phyloP scores from a whole-genome alignment of 106 monocot species.

The Dendrobium chrysotoxum region DNA sequence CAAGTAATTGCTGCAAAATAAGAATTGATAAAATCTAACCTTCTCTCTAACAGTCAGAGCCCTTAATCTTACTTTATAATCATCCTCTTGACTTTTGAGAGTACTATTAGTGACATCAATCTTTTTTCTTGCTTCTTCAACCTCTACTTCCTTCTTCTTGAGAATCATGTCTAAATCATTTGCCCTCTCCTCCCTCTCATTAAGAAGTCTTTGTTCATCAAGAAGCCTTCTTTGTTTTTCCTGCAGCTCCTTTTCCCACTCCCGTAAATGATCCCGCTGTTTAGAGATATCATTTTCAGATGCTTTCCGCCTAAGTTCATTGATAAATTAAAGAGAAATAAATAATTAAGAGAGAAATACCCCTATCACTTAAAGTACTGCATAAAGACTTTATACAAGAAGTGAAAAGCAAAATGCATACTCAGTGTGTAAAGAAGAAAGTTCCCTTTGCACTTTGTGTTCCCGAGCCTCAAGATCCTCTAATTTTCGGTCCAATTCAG shows the following conservation, averaged over 20 bases:
- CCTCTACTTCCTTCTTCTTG: slow-evolving; percentile 60
- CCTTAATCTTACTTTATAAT: slow-evolving; percentile 40
- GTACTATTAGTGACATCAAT: slow-evolving; percentile 31
- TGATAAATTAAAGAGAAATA: neutral
- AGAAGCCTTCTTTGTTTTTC: slow-evolving; percentile 81
- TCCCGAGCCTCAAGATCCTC: slow-evolving; percentile 66
- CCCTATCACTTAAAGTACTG: neutral
- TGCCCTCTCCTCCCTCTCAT: slow-evolving; percentile 68
- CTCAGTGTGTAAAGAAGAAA: slow-evolving; percentile 54
- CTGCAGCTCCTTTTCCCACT: slow-evolving; percentile 77
- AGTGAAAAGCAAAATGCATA: slow-evolving; percentile 23
- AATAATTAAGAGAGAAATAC: neutral
- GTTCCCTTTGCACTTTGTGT: slow-evolving; percentile 60
- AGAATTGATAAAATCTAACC: slow-evolving; percentile 32
- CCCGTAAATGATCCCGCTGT: slow-evolving; percentile 56
- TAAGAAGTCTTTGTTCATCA: slow-evolving; percentile 72
- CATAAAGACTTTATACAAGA: neutral
- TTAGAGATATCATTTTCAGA: slow-evolving; percentile 48
- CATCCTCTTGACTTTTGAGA: slow-evolving; percentile 68
- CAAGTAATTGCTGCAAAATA: neutral
- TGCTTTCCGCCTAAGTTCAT: slow-evolving; percentile 41
- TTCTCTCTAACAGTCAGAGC: slow-evolving; percentile 55
- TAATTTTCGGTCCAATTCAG: slow-evolving; percentile 71
- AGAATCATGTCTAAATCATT: slow-evolving; percentile 48
- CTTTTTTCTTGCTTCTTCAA: slow-evolving; percentile 44